These are phyloP conservation scores for Pneumocystis wakefieldiae DNA, from an alignment of 1,139 yeast genomes.

Conservation along the genomic window DNA sequence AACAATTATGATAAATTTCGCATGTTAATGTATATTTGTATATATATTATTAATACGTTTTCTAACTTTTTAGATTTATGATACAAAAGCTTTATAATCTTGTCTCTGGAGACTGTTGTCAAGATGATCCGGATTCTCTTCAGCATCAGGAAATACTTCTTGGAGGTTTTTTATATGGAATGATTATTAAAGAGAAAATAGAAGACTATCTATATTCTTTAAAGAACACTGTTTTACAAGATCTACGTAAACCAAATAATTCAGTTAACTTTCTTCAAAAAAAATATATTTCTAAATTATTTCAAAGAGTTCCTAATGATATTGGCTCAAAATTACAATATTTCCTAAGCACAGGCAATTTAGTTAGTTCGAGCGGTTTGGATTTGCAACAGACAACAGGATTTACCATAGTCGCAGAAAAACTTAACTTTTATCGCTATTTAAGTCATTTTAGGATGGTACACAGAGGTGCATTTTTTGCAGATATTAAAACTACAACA, in stretches of 20 bases:
- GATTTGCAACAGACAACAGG: constrained; percentile 98
- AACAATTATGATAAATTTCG: constrained; percentile 66
- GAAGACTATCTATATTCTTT: constrained; percentile 77
- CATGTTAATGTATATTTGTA: constrained; percentile 36
- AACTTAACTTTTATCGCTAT: constrained; percentile 91
- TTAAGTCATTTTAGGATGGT: constrained; percentile 98
- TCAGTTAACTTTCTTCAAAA: constrained; percentile 68
- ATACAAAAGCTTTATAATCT: constrained; percentile 84
- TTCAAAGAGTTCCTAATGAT: constrained; percentile 71
- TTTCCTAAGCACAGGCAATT: constrained; percentile 89
- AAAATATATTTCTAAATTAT: constrained; percentile 67
- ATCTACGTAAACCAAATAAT: constrained; percentile 50
- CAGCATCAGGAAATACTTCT: constrained; percentile 94
- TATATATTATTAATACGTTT: background rate
- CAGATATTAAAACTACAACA: constrained; percentile 92
- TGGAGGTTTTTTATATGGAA: constrained; percentile 93
- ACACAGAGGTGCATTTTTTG: constrained; percentile 98
- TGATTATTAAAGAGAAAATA: constrained; percentile 89
- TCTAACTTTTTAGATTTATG: constrained; percentile 40
- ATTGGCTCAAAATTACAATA: constrained; percentile 90
- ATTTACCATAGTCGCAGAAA: constrained; percentile 96
- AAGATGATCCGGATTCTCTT: constrained; percentile 98
- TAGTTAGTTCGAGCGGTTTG: constrained; percentile 90
- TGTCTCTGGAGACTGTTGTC: constrained; percentile 92
- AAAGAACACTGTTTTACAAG: constrained; percentile 60